phyloP scores from a whole-genome alignment of 495 filamentous ascomycete species.

The Apiosordaria backusii region DNA sequence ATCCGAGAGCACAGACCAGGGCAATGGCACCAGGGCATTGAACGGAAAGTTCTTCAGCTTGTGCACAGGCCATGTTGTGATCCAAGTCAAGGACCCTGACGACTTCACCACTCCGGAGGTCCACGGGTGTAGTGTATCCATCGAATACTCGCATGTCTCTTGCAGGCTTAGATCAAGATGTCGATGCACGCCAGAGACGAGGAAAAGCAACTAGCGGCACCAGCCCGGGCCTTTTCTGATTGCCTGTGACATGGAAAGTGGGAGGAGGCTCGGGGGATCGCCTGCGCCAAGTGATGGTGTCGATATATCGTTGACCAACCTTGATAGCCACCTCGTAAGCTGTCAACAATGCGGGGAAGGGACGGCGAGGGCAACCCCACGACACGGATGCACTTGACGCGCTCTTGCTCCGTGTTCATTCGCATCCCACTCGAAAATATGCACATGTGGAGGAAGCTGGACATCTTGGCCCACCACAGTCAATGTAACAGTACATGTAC shows the following conservation, averaged over 20 bases:
- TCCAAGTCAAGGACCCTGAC: background rate
- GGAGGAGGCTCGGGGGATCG: background rate
- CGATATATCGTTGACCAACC: background rate
- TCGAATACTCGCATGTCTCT: conserved; percentile 12
- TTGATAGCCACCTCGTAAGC: background rate
- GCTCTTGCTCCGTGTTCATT: background rate
- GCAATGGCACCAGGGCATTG: background rate
- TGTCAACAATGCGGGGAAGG: background rate
- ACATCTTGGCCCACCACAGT: conserved; percentile 3
- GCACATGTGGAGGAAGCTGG: background rate
- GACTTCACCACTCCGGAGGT: background rate
- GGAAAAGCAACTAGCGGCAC: background rate
- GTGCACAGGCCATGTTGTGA: background rate
- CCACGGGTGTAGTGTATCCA: background rate
- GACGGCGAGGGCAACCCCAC: background rate
- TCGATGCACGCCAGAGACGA: conserved; percentile 3
- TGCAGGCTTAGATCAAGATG: conserved; percentile 15
- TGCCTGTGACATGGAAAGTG: background rate
- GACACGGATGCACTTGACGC: background rate
- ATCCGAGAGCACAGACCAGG: background rate
- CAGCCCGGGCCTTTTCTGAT: background rate
- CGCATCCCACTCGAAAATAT: background rate
- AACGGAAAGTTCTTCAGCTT: background rate
- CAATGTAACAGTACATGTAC: background rate
- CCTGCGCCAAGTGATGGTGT: background rate